Evolutionary conservation across 371 early-diverging fungal genomes (phyloP), one percentile per base, ranked within the genome.

Genomic region (Massospora cicadina): DNA sequence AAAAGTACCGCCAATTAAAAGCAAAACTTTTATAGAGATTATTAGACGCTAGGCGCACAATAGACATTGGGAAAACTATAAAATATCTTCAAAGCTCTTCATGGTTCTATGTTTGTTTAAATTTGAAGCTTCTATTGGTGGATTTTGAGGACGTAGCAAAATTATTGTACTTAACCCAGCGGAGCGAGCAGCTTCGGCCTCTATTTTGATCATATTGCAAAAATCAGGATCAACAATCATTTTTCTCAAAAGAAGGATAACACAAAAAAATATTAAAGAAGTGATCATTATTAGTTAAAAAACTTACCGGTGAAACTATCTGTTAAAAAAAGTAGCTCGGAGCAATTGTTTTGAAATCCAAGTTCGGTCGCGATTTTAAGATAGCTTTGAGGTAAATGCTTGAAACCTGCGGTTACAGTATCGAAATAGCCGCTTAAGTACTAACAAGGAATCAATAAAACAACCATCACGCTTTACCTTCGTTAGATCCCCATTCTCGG

Each of bases 371-470:
- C 86, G 72, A 95, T 93, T 27, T 74, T 75, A 24, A 66, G 63
- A 68, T 95, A 95, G 54, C 87, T 86, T 56, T 71, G 64, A 1
- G 72, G 58, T 54, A 84, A 85, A 0, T 82, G 64, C 70, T 95
- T 95, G 10, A 74, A 68, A 1, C 96, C 96, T 66, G 89, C 78
- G 13, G 74, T 68, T 26, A 62, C 24, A 2, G 96, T 95, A 70
- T 95, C 96, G 73, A 85, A 95, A 77, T 95, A 82, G 13, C 93
- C 93, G 32, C 74, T 73, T 64, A 95, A 83, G 68, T 80, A 85
- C 80, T 85, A 71, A 13, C 64, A 54, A 25, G 54, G 5, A 33
- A 28, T 27, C n/a, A 67, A 2, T 69, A 54, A 55, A 28, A 27
- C 10, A 31, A 23, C 2, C 27, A 54, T 25, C 55, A 55, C 27